Conservation (phyloP, 2,329 filamentous ascomycete species). For the Pseudogymnoascus sp. region DNA sequence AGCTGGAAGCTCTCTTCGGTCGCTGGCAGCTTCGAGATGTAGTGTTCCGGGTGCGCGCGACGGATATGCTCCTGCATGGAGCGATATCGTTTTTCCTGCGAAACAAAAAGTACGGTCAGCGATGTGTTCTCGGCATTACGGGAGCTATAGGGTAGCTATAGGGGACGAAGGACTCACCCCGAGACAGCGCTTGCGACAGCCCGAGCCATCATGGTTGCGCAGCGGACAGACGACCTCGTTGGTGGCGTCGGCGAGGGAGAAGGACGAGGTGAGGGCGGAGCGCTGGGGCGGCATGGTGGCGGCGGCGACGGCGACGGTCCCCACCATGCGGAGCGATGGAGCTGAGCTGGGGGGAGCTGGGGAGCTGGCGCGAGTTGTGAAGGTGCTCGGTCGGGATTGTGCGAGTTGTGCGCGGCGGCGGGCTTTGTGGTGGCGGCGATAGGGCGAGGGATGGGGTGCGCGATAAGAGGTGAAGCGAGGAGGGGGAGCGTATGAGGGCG, state of each 20-base stretch:
- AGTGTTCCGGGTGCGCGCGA: slow-evolving; percentile 91
- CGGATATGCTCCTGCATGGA: slow-evolving; percentile 99
- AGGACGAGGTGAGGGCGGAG: slow-evolving; percentile 78
- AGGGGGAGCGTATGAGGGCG: neutral
- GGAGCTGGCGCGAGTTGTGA: neutral
- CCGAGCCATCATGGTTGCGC: slow-evolving; percentile 91
- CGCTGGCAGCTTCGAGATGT: slow-evolving; percentile 94
- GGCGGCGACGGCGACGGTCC: slow-evolving; percentile 32
- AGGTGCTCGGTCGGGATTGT: neutral
- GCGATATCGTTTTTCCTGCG: slow-evolving; percentile 86
- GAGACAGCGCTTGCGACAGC: slow-evolving; percentile 94
- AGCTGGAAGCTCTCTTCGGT: slow-evolving; percentile 96
- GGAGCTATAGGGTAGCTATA: neutral
- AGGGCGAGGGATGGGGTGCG: neutral
- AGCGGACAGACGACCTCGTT: slow-evolving; percentile 97
- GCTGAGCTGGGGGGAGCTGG: neutral
- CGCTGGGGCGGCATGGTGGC: slow-evolving; percentile 66
- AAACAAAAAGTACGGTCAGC: slow-evolving; percentile 21
- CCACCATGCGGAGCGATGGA: slow-evolving; percentile 41
- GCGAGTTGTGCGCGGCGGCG: neutral
- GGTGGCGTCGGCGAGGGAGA: slow-evolving; percentile 83
- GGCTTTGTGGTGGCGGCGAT: neutral
- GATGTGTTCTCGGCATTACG: slow-evolving; percentile 7
- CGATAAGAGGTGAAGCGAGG: slow-evolving; percentile 4
- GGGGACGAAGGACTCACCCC: slow-evolving; percentile 63